Evolutionary conservation across 2,329 filamentous ascomycete genomes (phyloP), one percentile per base, ranked within the genome.

Genomic region (Nannizziopsis barbatae): DNA sequence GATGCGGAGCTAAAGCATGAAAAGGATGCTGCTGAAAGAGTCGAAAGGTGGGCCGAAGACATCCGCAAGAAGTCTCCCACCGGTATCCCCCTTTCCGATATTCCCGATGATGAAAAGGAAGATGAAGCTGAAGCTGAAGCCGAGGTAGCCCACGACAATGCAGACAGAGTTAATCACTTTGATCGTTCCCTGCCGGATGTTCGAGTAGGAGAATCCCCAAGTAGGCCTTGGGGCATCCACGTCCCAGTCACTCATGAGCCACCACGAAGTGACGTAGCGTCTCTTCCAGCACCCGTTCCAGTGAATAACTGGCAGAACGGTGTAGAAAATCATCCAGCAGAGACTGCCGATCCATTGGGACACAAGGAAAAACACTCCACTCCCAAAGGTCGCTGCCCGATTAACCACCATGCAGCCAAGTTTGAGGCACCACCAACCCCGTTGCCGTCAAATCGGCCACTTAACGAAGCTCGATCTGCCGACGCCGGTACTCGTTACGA

Each of bases 161-260:
- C 22, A 27, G 22, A 27, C 22, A 76, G 87, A 49, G 74, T 80
- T 54, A 75, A 81, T 50, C 84, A 82, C 59, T 95, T 95, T 62
- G 87, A 94, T 56, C 78, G 89, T 39, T 81, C 85, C 0, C 65
- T 96, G 45, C 86, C 90, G 61, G 90, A 95, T 58, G 79, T 96
- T 8, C 77, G 90, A n/a, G 81, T 96, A 17, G 90, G 90, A 38
- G 90, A 96, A 66, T 94, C 86, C 11, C 90, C 90, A 4, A 94
- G 85, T 64, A 76, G 90, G 39, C 90, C 90, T 11, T 95, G 89
- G 89, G 89, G 89, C 5, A 94, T 95, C 45, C 79, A 80, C 4
- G 82, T 95, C 0, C 89, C 89, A 2, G 65, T 78, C 33, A 71
- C 75, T 53, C 71, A 75, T 50, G 55, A 62, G 14, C 57, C 62